A percentile compares a stretch with the other conserved stretches of the same genome.
Conservation (phyloP, 768 basidiomycete species). For the Pleurotus eryngii region DNA sequence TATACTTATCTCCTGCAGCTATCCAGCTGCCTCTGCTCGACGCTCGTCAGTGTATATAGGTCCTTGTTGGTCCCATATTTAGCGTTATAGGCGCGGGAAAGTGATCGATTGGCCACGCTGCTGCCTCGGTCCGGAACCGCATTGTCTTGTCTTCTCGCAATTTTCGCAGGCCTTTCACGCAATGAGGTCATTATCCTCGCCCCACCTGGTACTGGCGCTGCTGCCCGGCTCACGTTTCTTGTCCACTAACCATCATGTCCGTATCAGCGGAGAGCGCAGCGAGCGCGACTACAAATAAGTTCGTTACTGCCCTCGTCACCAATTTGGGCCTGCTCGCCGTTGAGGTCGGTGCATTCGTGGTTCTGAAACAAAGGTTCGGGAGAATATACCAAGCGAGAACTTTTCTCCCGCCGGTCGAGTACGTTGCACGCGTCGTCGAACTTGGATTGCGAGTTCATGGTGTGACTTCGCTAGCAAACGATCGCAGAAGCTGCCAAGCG, state of each 20-base stretch:
- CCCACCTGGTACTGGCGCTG: background rate
- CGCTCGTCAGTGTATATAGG: no score
- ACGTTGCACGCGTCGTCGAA: constrained; percentile 17
- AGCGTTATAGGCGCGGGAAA: no score
- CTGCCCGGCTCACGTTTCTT: constrained; percentile 15
- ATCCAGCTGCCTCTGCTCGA: no score
- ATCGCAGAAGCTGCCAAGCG: constrained; percentile 38
- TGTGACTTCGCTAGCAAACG: constrained; percentile 33
- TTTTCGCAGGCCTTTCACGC: background rate
- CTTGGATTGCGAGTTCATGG: background rate
- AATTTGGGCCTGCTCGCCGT: constrained; percentile 45
- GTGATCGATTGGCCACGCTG: no score
- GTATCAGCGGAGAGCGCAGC: constrained; percentile 20
- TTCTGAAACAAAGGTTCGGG: constrained; percentile 54
- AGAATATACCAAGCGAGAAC: constrained; percentile 62
- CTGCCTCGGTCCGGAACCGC: constrained; percentile 4
- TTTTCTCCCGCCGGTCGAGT: constrained; percentile 57
- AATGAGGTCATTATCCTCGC: background rate
- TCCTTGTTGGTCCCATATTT: no score
- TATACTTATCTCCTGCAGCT: no score
- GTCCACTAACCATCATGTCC: constrained; percentile 13
- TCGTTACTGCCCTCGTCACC: constrained; percentile 57
- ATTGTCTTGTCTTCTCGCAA: background rate
- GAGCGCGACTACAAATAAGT: constrained; percentile 42
- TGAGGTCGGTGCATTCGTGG: constrained; percentile 52